A percentile compares a stretch with the other conserved stretches of the same genome.
Evolutionary conservation across 1,284 basidiomycete genomes (phyloP).

Genomic region (Crepidotus sp.): DNA sequence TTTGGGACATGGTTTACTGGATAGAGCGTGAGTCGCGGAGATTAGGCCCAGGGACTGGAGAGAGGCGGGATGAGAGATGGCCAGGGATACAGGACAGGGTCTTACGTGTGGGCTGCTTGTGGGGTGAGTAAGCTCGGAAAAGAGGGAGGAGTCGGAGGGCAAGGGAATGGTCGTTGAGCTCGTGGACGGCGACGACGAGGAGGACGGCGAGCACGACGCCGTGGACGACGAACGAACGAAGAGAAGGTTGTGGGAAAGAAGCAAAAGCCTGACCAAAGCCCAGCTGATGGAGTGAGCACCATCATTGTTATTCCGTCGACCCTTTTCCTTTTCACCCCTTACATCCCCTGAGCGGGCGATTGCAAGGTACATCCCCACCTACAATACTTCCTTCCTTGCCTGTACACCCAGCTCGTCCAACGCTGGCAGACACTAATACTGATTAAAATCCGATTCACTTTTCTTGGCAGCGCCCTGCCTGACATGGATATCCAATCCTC

Average conservation of each 20-base stretch:
- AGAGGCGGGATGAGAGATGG: slow-evolving; percentile 3
- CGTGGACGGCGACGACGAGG: slow-evolving; percentile 9
- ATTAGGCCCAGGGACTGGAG: slow-evolving; percentile 8
- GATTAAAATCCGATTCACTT: too few relatives aligned
- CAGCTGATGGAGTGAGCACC: neutral
- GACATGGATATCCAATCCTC: too few relatives aligned
- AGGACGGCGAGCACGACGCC: slow-evolving; percentile 5
- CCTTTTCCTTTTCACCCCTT: too few relatives aligned
- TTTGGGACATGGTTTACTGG: slow-evolving; percentile 58
- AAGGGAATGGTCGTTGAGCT: slow-evolving; percentile 4
- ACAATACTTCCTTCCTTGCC: too few relatives aligned
- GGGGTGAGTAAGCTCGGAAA: slow-evolving; percentile 10
- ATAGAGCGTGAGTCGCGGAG: slow-evolving; percentile 4
- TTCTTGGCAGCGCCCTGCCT: too few relatives aligned
- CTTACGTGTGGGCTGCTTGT: slow-evolving; percentile 11
- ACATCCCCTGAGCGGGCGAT: too few relatives aligned
- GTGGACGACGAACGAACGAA: slow-evolving; percentile 16
- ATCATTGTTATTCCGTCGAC: neutral
- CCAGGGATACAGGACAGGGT: neutral
- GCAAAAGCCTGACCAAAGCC: neutral
- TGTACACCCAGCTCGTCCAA: too few relatives aligned
- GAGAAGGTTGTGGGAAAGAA: slow-evolving; percentile 16
- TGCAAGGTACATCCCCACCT: too few relatives aligned
- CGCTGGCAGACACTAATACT: too few relatives aligned
- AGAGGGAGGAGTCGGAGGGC: slow-evolving; percentile 3